Conservation (phyloP, 805 yeast genomes). For the Saturnispora diversa region DNA sequence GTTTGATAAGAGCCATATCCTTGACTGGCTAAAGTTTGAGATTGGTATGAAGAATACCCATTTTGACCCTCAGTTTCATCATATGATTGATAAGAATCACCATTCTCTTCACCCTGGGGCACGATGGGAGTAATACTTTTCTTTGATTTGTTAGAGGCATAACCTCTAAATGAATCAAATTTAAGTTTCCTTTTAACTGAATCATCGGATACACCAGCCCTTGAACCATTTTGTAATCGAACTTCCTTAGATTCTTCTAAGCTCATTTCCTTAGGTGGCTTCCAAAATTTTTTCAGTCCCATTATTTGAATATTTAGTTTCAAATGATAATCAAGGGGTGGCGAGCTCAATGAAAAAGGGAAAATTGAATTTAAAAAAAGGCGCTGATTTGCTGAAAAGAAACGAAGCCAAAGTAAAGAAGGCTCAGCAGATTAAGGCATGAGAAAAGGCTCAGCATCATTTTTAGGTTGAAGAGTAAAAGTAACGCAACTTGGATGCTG, state of each 20-base stretch:
- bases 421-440: no score
- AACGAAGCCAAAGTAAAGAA: no score
- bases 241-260: slow-evolving; percentile 34
- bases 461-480: no score
- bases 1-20: slow-evolving; percentile 18
- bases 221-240: slow-evolving; percentile 34
- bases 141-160: slow-evolving; percentile 34
- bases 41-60: slow-evolving; percentile 11
- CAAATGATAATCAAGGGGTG: neutral
- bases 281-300: slow-evolving; percentile 45
- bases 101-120: slow-evolving; percentile 14
- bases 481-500: no score
- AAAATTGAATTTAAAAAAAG: no score
- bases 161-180: slow-evolving; percentile 41
- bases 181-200: slow-evolving; percentile 31
- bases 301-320: slow-evolving; percentile 21
- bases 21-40: slow-evolving; percentile 15
- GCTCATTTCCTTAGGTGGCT: slow-evolving; percentile 41
- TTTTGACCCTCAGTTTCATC: slow-evolving; percentile 13
- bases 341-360: neutral
- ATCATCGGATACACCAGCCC: slow-evolving; percentile 32
- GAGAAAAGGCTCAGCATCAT: no score
- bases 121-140: slow-evolving; percentile 15
- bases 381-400: no score
- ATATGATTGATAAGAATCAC: slow-evolving; percentile 14